phyloP scores from a whole-genome alignment of 371 early-diverging fungal genomes.

The Mortierella sp. region DNA sequence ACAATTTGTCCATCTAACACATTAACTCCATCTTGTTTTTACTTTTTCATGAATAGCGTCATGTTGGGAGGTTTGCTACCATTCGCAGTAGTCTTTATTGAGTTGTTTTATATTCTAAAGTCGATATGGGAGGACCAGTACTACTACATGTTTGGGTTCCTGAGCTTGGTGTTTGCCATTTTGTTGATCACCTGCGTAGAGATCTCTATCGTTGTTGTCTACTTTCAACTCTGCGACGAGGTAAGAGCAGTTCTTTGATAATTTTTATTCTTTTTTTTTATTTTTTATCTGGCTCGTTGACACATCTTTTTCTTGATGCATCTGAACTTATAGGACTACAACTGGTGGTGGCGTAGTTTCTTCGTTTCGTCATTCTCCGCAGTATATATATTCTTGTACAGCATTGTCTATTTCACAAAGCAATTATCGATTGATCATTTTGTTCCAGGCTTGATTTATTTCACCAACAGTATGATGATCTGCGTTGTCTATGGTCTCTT shows the following conservation, averaged over 20 bases:
- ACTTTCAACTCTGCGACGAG: conserved; percentile 91
- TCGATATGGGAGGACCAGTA: conserved; percentile 92
- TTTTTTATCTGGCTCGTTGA: no score
- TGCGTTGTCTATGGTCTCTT: conserved; percentile 67
- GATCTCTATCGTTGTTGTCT: conserved; percentile 88
- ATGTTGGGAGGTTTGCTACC: conserved; percentile 90
- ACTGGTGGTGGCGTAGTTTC: conserved; percentile 90
- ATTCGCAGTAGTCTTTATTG: conserved; percentile 92
- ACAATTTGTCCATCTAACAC: background rate
- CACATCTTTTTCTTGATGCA: no score
- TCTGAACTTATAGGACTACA: conserved; percentile 70
- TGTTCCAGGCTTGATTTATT: conserved; percentile 68
- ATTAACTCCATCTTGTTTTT: background rate
- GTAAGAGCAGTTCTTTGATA: conserved; percentile 37
- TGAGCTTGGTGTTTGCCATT: conserved; percentile 85
- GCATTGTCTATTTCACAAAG: conserved; percentile 66
- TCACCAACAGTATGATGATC: conserved; percentile 66
- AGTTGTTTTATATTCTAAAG: conserved; percentile 90
- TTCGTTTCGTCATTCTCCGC: conserved; percentile 78
- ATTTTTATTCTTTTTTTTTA: background rate
- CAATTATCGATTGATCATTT: conserved; percentile 63
- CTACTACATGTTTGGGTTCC: conserved; percentile 92
- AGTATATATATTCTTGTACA: conserved; percentile 79
- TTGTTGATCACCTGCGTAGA: conserved; percentile 87
- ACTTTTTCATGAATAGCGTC: conserved; percentile 46